A percentile compares a stretch with the other conserved stretches of the same genome.
phyloP scores from a whole-genome alignment of 805 yeast species.

The Candida chauliodis region DNA sequence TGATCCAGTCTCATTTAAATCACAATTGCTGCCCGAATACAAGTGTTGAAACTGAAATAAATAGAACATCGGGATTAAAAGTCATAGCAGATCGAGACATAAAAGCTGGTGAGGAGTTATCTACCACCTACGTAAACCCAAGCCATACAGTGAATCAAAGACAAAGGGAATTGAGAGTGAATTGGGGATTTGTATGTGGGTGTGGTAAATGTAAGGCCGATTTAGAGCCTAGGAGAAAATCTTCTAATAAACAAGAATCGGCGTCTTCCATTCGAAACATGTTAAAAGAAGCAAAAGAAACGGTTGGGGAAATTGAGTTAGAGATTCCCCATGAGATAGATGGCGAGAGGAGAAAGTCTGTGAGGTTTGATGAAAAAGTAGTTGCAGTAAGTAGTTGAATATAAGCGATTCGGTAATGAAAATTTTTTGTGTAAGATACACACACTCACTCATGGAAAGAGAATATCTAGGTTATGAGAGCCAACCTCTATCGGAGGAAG shows the following conservation, averaged over 20 bases:
- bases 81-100: conserved; percentile 59
- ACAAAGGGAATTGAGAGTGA: conserved; percentile 59
- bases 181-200: conserved; percentile 76
- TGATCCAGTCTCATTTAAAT: conserved; percentile 66
- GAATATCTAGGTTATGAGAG: conserved; percentile 8
- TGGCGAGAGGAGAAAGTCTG: conserved; percentile 57
- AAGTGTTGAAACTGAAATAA: conserved; percentile 41
- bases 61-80: conserved; percentile 51
- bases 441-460: conserved; percentile 5
- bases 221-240: conserved; percentile 45
- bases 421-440: background rate
- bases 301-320: conserved; percentile 43
- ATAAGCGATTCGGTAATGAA: conserved; percentile 1
- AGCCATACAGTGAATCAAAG: conserved; percentile 58
- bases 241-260: conserved; percentile 19
- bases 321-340: conserved; percentile 35
- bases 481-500: conserved; percentile 4
- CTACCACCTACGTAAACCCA: conserved; percentile 70
- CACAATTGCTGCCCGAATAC: conserved; percentile 77
- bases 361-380: conserved; percentile 62
- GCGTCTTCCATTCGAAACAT: conserved; percentile 44
- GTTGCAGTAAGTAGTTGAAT: conserved; percentile 9
- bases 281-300: conserved; percentile 39
- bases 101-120: conserved; percentile 61
- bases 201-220: conserved; percentile 67